Evolutionary conservation across 1,139 yeast genomes (phyloP).

Genomic region (Hemisphaericaspora lyxosophila): DNA sequence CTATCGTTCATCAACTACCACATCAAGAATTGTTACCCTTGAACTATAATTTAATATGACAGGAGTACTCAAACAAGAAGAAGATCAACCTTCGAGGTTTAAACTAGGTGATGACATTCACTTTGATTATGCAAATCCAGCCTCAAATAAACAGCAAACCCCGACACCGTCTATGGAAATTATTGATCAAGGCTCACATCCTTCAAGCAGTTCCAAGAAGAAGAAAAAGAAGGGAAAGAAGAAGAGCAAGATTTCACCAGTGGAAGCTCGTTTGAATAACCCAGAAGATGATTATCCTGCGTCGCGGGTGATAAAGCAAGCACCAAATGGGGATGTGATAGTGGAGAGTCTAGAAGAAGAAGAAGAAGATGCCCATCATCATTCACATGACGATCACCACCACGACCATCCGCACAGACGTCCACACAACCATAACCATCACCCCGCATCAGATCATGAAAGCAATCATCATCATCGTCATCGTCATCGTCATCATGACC

Average conservation of each 20-base stretch:
- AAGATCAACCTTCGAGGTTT: slow-evolving; percentile 12
- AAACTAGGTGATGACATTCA: slow-evolving; percentile 54
- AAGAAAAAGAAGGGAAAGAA: slow-evolving; percentile 38
- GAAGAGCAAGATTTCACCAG: slow-evolving; percentile 20
- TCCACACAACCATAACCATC: slow-evolving; percentile 9
- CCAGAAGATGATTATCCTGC: slow-evolving; percentile 68
- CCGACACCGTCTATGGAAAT: neutral
- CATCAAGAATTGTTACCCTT: too few species aligned
- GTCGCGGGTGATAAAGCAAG: slow-evolving; percentile 70
- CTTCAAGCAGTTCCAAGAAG: slow-evolving; percentile 19
- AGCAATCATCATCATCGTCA: slow-evolving; percentile 3
- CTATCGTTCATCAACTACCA: too few species aligned
- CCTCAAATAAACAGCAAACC: slow-evolving; percentile 6
- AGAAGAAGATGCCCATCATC: slow-evolving; percentile 14
- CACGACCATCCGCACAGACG: slow-evolving; percentile 10
- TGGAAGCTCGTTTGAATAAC: slow-evolving; percentile 50
- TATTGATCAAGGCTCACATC: slow-evolving; percentile 5
- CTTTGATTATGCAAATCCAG: slow-evolving; percentile 51
- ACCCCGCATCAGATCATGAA: slow-evolving; percentile 5
- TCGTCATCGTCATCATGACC: slow-evolving; percentile 2
- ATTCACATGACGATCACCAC: slow-evolving; percentile 12
- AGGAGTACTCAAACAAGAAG: slow-evolving; percentile 6
- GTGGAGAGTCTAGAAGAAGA: slow-evolving; percentile 51
- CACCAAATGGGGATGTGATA: slow-evolving; percentile 71
- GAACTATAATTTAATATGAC: neutral